Percentiles rank a stretch among this genome's conserved stretches.
These are phyloP conservation scores for Kazachstania africana DNA, from an alignment of 805 yeast species.

Conservation along the genomic window DNA sequence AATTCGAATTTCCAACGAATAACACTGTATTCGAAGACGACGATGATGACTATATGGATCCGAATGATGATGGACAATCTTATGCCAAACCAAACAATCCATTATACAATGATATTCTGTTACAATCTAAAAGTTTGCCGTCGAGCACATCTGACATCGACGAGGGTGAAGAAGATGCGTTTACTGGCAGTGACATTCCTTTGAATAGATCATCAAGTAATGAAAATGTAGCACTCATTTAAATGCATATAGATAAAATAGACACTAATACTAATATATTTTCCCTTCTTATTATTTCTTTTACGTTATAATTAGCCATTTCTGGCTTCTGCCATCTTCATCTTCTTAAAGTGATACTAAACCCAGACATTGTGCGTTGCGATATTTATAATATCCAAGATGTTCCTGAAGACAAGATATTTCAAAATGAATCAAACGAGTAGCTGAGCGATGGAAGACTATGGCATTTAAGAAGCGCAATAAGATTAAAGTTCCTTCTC, in stretches of 20 bases:
- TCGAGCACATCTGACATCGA: constrained; percentile 29
- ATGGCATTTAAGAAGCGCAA: constrained; percentile 6
- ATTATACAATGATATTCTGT: constrained; percentile 49
- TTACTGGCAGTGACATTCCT: too few relatives aligned
- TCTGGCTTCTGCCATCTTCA: too few relatives aligned
- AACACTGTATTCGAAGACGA: constrained; percentile 46
- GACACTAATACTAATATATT: background rate
- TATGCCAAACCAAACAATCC: constrained; percentile 54
- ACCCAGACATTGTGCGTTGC: too few relatives aligned
- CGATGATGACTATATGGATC: constrained; percentile 66
- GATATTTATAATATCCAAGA: too few relatives aligned
- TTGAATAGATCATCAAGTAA: constrained; percentile 12
- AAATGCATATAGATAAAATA: background rate
- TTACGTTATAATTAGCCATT: too few relatives aligned
- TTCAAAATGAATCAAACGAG: too few relatives aligned
- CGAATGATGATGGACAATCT: constrained; percentile 71
- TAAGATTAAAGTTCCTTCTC: constrained; percentile 4
- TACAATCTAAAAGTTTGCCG: constrained; percentile 24
- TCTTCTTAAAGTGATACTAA: too few relatives aligned
- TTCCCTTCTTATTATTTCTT: too few relatives aligned
- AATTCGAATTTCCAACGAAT: constrained; percentile 21
- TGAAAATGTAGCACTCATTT: constrained; percentile 1
- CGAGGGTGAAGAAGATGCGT: constrained; percentile 8
- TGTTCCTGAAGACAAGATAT: too few relatives aligned
- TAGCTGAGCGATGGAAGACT: too few relatives aligned